phyloP scores from a whole-genome alignment of 2,329 filamentous ascomycete genomes.

The Waltergamsia citrina region DNA sequence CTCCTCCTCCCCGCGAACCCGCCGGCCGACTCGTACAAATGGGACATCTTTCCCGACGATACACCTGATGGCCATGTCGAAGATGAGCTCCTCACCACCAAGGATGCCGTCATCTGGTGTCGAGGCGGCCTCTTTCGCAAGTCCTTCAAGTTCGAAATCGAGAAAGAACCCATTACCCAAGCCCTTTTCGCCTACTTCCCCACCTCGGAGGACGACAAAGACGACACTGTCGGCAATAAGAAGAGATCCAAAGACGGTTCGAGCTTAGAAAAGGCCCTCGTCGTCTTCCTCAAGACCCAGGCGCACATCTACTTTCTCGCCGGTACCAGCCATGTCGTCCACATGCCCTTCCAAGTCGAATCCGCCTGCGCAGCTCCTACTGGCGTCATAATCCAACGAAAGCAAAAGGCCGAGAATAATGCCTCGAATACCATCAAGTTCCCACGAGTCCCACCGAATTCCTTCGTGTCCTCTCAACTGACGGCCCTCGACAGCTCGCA shows the following conservation, averaged over 20 bases:
- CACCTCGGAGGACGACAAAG: conserved; percentile 30
- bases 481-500: conserved; percentile 42
- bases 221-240: conserved; percentile 4
- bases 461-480: conserved; percentile 65
- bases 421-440: conserved; percentile 45
- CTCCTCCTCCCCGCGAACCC: conserved; percentile 63
- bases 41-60: conserved; percentile 51
- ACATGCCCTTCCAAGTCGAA: conserved; percentile 92
- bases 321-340: conserved; percentile 79
- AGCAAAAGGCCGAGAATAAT: conserved; percentile 43
- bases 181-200: conserved; percentile 80
- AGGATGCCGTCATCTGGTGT: conserved; percentile 77
- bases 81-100: conserved; percentile 73
- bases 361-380: conserved; percentile 72
- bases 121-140: conserved; percentile 77
- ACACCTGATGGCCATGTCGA: conserved; percentile 38
- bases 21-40: conserved; percentile 57
- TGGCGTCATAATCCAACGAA: conserved; percentile 81
- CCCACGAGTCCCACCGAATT: conserved; percentile 65
- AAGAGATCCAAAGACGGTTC: background rate
- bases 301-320: conserved; percentile 88
- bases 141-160: conserved; percentile 75
- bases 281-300: conserved; percentile 87
- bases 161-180: conserved; percentile 79
- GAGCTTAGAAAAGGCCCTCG: conserved; percentile 56